A percentile compares a stretch with the other conserved stretches of the same genome.
Conservation (phyloP, 805 yeast genomes). For the Hanseniaspora valbyensis region DNA sequence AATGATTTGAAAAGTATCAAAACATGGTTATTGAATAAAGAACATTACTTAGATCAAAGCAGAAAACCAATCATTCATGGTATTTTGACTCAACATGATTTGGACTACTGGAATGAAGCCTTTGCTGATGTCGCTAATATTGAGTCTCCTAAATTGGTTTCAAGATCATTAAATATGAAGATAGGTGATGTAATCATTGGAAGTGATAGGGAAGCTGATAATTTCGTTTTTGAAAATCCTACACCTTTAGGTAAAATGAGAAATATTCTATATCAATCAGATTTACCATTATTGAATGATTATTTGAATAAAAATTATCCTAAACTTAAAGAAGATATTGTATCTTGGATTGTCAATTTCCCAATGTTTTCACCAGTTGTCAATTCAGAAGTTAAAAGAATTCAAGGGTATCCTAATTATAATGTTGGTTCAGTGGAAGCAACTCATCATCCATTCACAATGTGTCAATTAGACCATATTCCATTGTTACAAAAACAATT, state of each 20-base stretch:
- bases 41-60: constrained; percentile 34
- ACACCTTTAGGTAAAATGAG: constrained; percentile 86
- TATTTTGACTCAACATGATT: constrained; percentile 35
- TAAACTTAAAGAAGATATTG: constrained; percentile 31
- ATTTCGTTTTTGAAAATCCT: constrained; percentile 74
- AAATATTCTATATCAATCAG: constrained; percentile 50
- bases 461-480: constrained; percentile 32
- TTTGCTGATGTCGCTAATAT: constrained; percentile 28
- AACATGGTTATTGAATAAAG: constrained; percentile 30
- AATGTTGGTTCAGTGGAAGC: constrained; percentile 39
- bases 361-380: constrained; percentile 73
- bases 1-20: constrained; percentile 27
- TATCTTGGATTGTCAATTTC: constrained; percentile 81
- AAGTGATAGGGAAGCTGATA: constrained; percentile 51
- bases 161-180: constrained; percentile 33
- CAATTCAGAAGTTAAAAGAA: constrained; percentile 17
- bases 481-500: neutral
- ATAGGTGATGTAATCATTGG: constrained; percentile 70
- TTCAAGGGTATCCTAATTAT: constrained; percentile 30
- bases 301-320: constrained; percentile 22
- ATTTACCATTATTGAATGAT: constrained; percentile 33
- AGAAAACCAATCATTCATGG: constrained; percentile 51
- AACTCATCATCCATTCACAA: constrained; percentile 96
- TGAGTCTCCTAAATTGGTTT: constrained; percentile 27
- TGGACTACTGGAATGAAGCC: constrained; percentile 35